These are phyloP conservation scores for Aspergillus alliaceus DNA, from an alignment of 2,329 filamentous ascomycete species.

Conservation along the genomic window DNA sequence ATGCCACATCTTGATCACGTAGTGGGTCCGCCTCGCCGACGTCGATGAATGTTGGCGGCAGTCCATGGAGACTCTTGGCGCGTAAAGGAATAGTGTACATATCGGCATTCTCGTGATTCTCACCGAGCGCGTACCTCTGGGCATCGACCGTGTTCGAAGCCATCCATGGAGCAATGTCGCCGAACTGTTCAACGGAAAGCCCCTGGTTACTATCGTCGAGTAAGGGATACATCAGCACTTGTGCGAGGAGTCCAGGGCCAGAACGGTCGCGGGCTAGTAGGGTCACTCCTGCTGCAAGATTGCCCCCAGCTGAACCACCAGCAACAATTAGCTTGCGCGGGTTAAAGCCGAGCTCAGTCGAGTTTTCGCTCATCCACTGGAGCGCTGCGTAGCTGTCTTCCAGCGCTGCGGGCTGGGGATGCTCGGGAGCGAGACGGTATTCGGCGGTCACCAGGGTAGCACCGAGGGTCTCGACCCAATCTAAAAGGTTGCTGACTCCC, in stretches of 20 bases:
- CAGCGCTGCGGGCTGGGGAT: constrained; percentile 64
- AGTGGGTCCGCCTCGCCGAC: constrained; percentile 14
- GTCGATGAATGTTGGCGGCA: constrained; percentile 13
- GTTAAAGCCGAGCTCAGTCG: constrained; percentile 60
- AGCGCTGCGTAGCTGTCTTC: constrained; percentile 67
- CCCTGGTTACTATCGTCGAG: constrained; percentile 15
- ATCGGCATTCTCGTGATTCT: constrained; percentile 21
- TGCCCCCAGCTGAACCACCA: constrained; percentile 64
- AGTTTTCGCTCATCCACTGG: constrained; percentile 59
- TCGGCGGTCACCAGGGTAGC: constrained; percentile 64
- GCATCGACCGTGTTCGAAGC: background rate
- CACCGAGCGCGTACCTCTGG: background rate
- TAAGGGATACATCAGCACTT: constrained; percentile 19
- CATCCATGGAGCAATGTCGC: constrained; percentile 5
- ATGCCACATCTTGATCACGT: constrained; percentile 11
- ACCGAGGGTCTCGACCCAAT: constrained; percentile 53
- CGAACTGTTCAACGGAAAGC: constrained; percentile 11
- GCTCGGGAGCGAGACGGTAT: constrained; percentile 66
- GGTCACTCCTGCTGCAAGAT: constrained; percentile 33
- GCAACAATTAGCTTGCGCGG: constrained; percentile 57
- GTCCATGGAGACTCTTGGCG: background rate
- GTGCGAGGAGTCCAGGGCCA: constrained; percentile 16
- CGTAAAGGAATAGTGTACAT: constrained; percentile 11
- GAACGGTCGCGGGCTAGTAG: constrained; percentile 18
- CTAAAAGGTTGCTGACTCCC: constrained; percentile 59